Evolutionary conservation across 768 basidiomycete genomes (phyloP).

Genomic region (Termitomyces sp.): DNA sequence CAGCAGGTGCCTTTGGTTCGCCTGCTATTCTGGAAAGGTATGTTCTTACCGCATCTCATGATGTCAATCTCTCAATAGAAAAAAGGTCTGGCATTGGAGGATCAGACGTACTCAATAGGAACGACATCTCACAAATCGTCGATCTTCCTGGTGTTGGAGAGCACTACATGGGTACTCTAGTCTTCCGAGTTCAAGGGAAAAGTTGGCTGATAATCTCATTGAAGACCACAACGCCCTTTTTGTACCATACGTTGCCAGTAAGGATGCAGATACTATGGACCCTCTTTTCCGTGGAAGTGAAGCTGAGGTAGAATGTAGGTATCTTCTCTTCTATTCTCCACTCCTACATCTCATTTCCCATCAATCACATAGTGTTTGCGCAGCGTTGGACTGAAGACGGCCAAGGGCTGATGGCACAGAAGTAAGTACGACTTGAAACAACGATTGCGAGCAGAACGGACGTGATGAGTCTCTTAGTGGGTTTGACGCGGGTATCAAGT

Average conservation of each 20-base stretch:
- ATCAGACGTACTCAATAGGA: conserved; percentile 35
- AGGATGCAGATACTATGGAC: conserved; percentile 49
- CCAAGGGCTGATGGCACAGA: conserved; percentile 39
- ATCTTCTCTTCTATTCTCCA: background rate
- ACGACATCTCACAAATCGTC: conserved; percentile 44
- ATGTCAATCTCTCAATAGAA: conserved; percentile 6
- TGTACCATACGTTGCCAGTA: conserved; percentile 35
- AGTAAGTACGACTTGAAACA: conserved; percentile 26
- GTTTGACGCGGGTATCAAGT: conserved; percentile 30
- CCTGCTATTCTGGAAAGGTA: conserved; percentile 50
- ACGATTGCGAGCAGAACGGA: background rate
- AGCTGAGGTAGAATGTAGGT: conserved; percentile 36
- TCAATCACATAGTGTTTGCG: conserved; percentile 6
- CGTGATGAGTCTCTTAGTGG: conserved; percentile 26
- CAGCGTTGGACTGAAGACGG: conserved; percentile 14
- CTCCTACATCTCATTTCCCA: background rate
- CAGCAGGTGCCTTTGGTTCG: conserved; percentile 51
- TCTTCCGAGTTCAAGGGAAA: background rate
- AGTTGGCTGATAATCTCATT: background rate
- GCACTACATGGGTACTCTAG: conserved; percentile 45
- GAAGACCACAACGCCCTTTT: conserved; percentile 36
- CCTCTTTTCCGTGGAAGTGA: conserved; percentile 33
- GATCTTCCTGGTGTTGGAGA: conserved; percentile 80
- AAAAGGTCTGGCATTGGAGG: conserved; percentile 62
- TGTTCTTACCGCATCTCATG: background rate